Percentiles rank a stretch among this genome's conserved stretches.
Evolutionary conservation across 139 green algal species (phyloP).

Genomic region (Closterium sp.): DNA sequence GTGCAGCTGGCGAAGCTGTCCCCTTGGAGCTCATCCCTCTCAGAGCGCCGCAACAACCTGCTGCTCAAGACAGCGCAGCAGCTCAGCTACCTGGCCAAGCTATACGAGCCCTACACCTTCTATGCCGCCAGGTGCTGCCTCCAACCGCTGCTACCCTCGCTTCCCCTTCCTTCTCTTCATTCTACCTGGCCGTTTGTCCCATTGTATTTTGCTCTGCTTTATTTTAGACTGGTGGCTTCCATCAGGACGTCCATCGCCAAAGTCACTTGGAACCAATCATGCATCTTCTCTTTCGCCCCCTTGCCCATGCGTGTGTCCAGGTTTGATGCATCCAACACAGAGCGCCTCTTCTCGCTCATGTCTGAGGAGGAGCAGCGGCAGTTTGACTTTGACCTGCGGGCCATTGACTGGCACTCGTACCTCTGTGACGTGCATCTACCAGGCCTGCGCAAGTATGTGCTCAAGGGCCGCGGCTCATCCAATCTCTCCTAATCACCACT

Average conservation of each 20-base stretch:
- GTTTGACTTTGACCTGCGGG: constrained; percentile 49
- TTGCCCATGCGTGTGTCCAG: too few species aligned
- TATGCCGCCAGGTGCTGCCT: constrained; percentile 4
- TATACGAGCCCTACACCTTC: constrained; percentile 48
- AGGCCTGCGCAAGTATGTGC: constrained; percentile 46
- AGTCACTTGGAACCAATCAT: too few species aligned
- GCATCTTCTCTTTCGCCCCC: too few species aligned
- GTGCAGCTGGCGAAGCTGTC: background rate
- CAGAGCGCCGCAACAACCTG: constrained; percentile 12
- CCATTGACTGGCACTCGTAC: constrained; percentile 46
- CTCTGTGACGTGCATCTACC: constrained; percentile 28
- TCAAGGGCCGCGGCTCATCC: constrained; percentile 39
- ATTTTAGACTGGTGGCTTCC: too few species aligned
- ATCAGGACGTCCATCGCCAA: too few species aligned
- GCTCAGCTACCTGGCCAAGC: constrained; percentile 32
- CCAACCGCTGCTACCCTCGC: background rate
- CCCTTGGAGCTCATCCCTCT: background rate
- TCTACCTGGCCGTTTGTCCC: too few species aligned
- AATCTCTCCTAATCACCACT: background rate
- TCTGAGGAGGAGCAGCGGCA: constrained; percentile 32
- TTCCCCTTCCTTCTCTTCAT: background rate
- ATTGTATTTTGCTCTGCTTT: too few species aligned
- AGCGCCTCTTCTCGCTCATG: constrained; percentile 15
- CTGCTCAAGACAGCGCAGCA: constrained; percentile 42
- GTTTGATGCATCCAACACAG: constrained; percentile 46